Evolutionary conservation across 495 filamentous ascomycete genomes (phyloP), one percentile per base, ranked within the genome.

Genomic region (Xylaria scruposa): DNA sequence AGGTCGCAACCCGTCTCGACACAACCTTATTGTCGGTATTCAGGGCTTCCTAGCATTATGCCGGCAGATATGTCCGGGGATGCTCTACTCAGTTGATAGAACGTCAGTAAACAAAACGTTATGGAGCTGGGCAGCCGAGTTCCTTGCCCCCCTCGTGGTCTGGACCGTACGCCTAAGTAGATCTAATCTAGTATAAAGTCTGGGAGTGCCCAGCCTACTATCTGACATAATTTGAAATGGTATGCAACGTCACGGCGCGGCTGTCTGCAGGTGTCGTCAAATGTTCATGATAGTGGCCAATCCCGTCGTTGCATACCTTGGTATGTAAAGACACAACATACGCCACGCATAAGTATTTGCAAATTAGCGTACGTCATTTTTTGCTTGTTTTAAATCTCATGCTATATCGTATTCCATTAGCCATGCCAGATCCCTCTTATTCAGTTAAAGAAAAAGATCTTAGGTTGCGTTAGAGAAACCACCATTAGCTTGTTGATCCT

Each of bases 211-310:
- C 33, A 38, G 46, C 19, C 31, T 31, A 1, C 40, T 38, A 4
- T 21, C 8, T 38, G 19, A 19, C 46, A 67, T 53, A 38, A 67
- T 67, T 67, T 67, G 63, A 51, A 67, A 67, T 67, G 63, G 3
- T 24, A 31, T 67, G 63, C 63, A 40, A 47, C 3, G 63, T 33
- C 8, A 51, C 17, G 38, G 21, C 13, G 47, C 63, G 40, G 4
- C 19, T 38, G 9, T 29, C 63, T 67, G 63, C 46, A 19, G 0
- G n/a, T 21, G 24, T 7, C 46, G 29, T 33, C n/a, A 29, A 65
- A 47, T 17, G 1, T 31, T 44, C 38, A 63, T 63, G 21, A 47
- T 40, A 49, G 31, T 42, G 12, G 29, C 9, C 61, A 4, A 56
- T 54, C 24, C 1, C 8, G 15, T 59, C 29, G 19, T n/a, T n/a